Percentiles rank a stretch among this genome's conserved stretches.
phyloP scores from a whole-genome alignment of 805 yeast genomes.

The Saturnispora zaruensis region DNA sequence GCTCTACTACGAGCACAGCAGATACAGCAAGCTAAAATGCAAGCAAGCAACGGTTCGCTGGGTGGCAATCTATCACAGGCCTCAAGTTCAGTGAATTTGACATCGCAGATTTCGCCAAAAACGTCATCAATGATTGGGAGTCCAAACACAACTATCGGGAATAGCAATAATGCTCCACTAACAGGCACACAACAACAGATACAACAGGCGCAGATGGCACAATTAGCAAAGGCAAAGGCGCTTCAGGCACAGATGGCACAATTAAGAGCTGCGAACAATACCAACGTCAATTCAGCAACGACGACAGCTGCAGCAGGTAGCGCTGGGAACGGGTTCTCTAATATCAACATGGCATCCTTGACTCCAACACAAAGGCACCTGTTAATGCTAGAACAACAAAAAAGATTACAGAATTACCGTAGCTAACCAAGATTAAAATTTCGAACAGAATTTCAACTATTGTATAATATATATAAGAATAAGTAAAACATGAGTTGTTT shows the following conservation, averaged over 20 bases:
- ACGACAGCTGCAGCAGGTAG: not conserved
- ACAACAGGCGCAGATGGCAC: conserved; percentile 12
- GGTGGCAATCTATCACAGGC: conserved; percentile 14
- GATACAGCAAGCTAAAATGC: conserved; percentile 7
- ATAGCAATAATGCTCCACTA: conserved; percentile 6
- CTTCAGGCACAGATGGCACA: conserved; percentile 12
- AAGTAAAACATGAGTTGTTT: not conserved
- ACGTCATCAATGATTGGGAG: not conserved
- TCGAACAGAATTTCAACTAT: not conserved
- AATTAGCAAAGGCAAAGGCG: conserved; percentile 20
- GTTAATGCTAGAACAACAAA: conserved; percentile 9
- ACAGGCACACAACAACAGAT: conserved; percentile 10
- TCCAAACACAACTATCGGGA: conserved; percentile 6
- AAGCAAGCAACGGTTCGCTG: conserved; percentile 11
- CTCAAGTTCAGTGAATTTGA: conserved; percentile 7
- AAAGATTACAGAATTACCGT: conserved; percentile 6
- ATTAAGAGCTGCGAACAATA: conserved; percentile 5
- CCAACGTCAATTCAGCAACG: conserved; percentile 6
- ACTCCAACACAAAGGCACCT: conserved; percentile 6
- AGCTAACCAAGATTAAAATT: not conserved
- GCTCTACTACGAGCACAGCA: conserved; percentile 14
- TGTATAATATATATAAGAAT: not conserved
- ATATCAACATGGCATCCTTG: conserved; percentile 6
- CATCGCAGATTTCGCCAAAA: not conserved
- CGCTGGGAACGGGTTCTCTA: not conserved